These are phyloP conservation scores for Eutypa lata DNA, from an alignment of 2,329 filamentous ascomycete species.

Conservation along the genomic window DNA sequence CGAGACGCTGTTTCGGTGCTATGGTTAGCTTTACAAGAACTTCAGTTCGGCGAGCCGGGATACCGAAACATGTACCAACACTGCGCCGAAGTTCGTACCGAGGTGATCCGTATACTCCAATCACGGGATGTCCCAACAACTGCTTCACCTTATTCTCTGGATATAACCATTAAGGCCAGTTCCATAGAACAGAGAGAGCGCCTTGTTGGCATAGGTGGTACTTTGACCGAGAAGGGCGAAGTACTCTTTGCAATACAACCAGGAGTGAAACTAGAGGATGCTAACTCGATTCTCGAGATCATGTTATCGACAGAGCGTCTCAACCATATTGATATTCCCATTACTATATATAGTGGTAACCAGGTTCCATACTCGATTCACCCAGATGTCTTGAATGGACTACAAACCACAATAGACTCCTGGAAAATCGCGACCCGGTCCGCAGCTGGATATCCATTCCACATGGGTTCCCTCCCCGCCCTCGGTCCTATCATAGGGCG, in stretches of 20 bases:
- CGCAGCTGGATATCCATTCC: constrained; percentile 4
- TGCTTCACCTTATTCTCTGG: constrained; percentile 1
- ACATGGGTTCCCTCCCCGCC: constrained; percentile 8
- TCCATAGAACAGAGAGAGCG: not conserved
- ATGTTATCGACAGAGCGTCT: not conserved
- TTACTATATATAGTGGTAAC: not conserved
- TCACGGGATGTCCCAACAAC: not conserved
- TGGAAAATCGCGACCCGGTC: constrained; percentile 8
- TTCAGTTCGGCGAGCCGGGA: constrained; percentile 2
- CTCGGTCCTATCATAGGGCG: constrained; percentile 8
- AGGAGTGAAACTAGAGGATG: not conserved
- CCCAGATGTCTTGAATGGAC: not conserved
- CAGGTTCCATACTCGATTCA: not conserved
- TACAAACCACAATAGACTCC: constrained; percentile 3
- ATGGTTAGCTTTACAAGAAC: constrained; percentile 7
- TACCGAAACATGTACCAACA: constrained; percentile 2
- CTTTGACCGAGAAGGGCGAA: not conserved
- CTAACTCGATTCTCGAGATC: not conserved
- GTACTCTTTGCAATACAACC: not conserved
- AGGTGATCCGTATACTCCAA: not conserved
- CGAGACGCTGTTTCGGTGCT: constrained; percentile 8
- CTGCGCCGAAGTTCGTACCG: not conserved
- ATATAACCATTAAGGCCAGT: constrained; percentile 2
- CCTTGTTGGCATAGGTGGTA: constrained; percentile 1
- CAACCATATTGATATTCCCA: not conserved